Evolutionary conservation across 768 basidiomycete genomes (phyloP), one percentile per base, ranked within the genome.

Genomic region (Podaxis sp.): DNA sequence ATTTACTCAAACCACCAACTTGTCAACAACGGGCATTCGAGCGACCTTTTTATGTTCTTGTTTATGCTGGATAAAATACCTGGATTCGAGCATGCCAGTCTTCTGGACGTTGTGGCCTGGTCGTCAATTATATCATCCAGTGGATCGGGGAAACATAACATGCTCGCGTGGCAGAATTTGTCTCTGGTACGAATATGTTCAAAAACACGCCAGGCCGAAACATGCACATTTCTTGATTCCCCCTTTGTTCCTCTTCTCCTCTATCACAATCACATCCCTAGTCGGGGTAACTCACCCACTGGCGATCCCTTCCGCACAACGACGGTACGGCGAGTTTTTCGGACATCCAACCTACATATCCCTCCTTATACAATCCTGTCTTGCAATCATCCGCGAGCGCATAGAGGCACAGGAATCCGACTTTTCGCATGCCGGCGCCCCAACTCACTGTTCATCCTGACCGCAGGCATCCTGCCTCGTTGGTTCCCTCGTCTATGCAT

Each of bases 401-500:
- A 55, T 54, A 28, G 28, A 60, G 22, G 17, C n/a, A n/a, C 36
- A 38, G 24, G 52, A 9, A 51, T 4, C 15, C 26, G 6, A 24
- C 28, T 40, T 39, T 33, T 33, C 26, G 17, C 53, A 63, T 63
- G 61, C 61, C 54, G 17, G 39, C 54, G 9, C 22, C 53, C 38
- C 53, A 48, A 48, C 57, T 36, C 28, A 17, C 42, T 30, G 17
- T 30, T 28, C 39, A 40, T n/a, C 39, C 60, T 36, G 69, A 70
- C 54, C 75, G 74, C 61, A 77, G 80, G 63, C 87, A 91, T 68
- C 92, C 92, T 46, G 88, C 89, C 56, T 97, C 95, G 28, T 92
- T 97, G 69, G 73, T 95, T 58, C 90, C 90, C 65, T 78, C 84
- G 60, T 82, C 82, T 64, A 74, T 81, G 68, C 96, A 98, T 80